Evolutionary conservation across 805 yeast genomes (phyloP), one percentile per base, ranked within the genome.

Genomic region (Monosporozyma unispora): DNA sequence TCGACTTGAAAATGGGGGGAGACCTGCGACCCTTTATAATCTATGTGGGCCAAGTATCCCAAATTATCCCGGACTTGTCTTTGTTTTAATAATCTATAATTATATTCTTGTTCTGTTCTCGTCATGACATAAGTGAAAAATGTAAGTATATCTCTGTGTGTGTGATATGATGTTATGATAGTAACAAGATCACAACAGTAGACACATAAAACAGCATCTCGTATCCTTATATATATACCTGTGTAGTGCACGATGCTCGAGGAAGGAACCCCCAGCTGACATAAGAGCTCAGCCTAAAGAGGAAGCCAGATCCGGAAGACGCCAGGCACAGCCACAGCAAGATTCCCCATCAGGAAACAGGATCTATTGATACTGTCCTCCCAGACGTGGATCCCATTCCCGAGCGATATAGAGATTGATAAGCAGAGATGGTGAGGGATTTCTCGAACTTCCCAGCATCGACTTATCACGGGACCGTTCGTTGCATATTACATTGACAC

Each of bases 21-120:
- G 3, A 59, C 44, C 19, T 59, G 54, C 4, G 66, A 58, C 0
- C 71, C 70, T 9, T 59, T 60, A 41, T 69, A 66, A 7, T 49
- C 46, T 8, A 69, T 48, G 0, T 63, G 56, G 4, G 59, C 53
- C 18, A 69, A 46, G 42, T 67, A 66, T 4, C 52, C 50, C 33
- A 49, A 51, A 52, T 69, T 69, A 35, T 52, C 54, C 9, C 51
- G 31, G 16, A 64, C 52, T 33, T 58, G 60, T 21, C 45, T 44
- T 25, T 53, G 48, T 16, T 56, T 56, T 11, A 48, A 47, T 8
- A 46, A 10, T 37, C 49, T 44, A 22, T 52, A 53, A 21, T 41
- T 23, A 9, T 22, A 27, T 28, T 22, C 39, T 39, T 39, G 42
- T 39, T 39, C 42, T 21, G 42, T 39, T 31, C 38, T 40, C 1